Conservation (phyloP, 805 yeast genomes). For the Metschnikowia matae region DNA sequence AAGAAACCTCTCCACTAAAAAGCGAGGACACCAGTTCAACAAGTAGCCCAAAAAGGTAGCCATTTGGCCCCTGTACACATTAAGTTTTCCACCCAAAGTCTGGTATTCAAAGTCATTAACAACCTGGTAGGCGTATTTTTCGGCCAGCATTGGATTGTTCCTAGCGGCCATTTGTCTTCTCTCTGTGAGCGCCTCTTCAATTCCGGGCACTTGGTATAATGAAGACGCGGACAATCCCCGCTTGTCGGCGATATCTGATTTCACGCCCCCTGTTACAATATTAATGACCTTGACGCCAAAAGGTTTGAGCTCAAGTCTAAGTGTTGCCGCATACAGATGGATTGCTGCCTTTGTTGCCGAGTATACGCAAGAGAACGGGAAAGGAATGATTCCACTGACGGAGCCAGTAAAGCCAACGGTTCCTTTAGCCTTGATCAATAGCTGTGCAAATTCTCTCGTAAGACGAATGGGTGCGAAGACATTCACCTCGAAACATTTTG, state of each 20-base stretch:
- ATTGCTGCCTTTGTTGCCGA: slow-evolving; percentile 72
- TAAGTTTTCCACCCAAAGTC: slow-evolving; percentile 38
- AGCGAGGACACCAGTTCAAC: slow-evolving; percentile 42
- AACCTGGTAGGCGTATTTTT: slow-evolving; percentile 52
- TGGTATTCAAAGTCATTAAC: slow-evolving; percentile 44
- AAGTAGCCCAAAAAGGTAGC: slow-evolving; percentile 36
- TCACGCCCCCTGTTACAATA: slow-evolving; percentile 72
- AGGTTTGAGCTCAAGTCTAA: slow-evolving; percentile 66
- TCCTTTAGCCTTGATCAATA: slow-evolving; percentile 62
- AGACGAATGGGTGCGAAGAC: slow-evolving; percentile 66
- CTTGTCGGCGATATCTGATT: slow-evolving; percentile 64
- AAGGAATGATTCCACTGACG: slow-evolving; percentile 57
- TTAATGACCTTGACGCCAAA: slow-evolving; percentile 69
- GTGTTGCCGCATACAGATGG: slow-evolving; percentile 61
- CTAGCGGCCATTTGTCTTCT: slow-evolving; percentile 58
- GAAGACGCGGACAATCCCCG: slow-evolving; percentile 57
- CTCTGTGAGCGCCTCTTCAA: slow-evolving; percentile 42
- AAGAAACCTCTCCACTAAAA: slow-evolving; percentile 40
- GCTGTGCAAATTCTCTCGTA: slow-evolving; percentile 52
- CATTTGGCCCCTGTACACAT: slow-evolving; percentile 54
- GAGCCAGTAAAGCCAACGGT: slow-evolving; percentile 74
- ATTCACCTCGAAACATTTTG: slow-evolving; percentile 57
- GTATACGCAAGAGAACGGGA: slow-evolving; percentile 69
- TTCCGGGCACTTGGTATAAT: slow-evolving; percentile 48
- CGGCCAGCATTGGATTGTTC: slow-evolving; percentile 57